These are phyloP conservation scores for Strobilomyces dryophilus DNA, from an alignment of 768 basidiomycete genomes.

Conservation along the genomic window DNA sequence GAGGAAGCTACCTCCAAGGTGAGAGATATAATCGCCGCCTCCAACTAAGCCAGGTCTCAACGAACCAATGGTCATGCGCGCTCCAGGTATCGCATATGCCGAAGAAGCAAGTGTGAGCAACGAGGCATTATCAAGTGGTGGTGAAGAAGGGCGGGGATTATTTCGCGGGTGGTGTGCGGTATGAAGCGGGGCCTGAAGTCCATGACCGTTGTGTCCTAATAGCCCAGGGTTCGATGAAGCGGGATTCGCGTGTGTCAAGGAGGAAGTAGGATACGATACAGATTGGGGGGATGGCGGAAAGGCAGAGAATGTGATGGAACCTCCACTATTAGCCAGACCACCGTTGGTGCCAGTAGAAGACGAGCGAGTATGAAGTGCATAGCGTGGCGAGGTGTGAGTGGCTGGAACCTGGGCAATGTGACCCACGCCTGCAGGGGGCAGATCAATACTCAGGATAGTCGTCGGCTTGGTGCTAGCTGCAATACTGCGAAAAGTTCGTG, in stretches of 20 bases:
- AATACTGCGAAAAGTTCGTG: slow-evolving; percentile 77
- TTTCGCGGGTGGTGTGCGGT: slow-evolving; percentile 92
- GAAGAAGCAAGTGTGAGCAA: slow-evolving; percentile 91
- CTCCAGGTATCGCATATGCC: slow-evolving; percentile 73
- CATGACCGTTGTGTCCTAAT: slow-evolving; percentile 26
- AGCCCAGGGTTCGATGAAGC: slow-evolving; percentile 29
- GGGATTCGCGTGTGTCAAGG: slow-evolving; percentile 17
- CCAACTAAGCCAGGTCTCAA: slow-evolving; percentile 47
- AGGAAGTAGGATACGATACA: slow-evolving; percentile 42
- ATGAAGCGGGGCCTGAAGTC: slow-evolving; percentile 79
- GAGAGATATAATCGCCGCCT: slow-evolving; percentile 62
- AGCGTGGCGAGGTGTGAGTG: slow-evolving; percentile 51
- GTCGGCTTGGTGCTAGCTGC: slow-evolving; percentile 93
- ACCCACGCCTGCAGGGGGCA: slow-evolving; percentile 75
- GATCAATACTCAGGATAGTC: slow-evolving; percentile 86
- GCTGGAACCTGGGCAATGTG: slow-evolving; percentile 86
- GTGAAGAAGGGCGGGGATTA: slow-evolving; percentile 90
- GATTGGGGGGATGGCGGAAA: slow-evolving; percentile 49
- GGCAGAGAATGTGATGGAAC: slow-evolving; percentile 72
- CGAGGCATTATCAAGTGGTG: slow-evolving; percentile 89
- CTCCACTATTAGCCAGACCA: slow-evolving; percentile 42
- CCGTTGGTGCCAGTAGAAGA: slow-evolving; percentile 52
- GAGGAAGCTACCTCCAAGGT: slow-evolving; percentile 58
- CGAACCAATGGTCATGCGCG: slow-evolving; percentile 43
- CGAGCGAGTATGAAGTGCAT: slow-evolving; percentile 56